A percentile compares a stretch with the other conserved stretches of the same genome.
These are phyloP conservation scores for Salix exigua DNA, from an alignment of 345 rosid species.

Conservation along the genomic window DNA sequence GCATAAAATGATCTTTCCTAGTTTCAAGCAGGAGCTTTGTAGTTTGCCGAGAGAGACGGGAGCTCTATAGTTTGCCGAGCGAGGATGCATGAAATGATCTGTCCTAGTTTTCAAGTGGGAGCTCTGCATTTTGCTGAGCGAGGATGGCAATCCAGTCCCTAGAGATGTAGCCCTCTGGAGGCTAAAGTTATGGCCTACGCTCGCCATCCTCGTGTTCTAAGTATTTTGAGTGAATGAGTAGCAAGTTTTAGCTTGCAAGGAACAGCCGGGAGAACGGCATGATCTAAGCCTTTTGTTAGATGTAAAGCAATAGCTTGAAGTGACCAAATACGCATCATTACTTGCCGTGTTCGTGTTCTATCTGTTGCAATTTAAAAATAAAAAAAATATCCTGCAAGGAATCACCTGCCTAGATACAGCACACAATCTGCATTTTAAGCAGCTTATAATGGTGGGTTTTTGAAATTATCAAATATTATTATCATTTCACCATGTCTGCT, in stretches of 20 bases:
- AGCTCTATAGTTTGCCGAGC: not conserved
- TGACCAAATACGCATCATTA: not conserved
- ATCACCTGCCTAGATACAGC: not conserved
- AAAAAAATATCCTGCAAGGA: not conserved
- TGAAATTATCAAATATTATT: not conserved
- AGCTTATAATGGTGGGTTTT: not conserved
- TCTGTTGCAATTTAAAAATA: too few species aligned
- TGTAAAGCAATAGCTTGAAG: too few species aligned
- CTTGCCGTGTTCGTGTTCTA: not conserved
- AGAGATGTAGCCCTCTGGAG: not conserved
- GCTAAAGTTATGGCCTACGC: too few species aligned
- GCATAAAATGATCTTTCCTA: too few species aligned
- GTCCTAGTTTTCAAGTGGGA: slow-evolving; percentile 14
- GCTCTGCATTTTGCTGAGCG: too few species aligned
- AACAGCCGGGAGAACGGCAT: not conserved
- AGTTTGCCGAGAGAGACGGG: too few species aligned
- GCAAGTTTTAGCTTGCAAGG: slow-evolving; percentile 12
- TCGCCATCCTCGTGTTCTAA: not conserved
- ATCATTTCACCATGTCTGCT: not conserved
- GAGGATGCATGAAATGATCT: not conserved
- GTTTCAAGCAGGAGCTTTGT: too few species aligned
- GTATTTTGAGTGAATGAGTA: not conserved
- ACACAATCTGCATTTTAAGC: not conserved
- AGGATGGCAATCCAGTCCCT: not conserved
- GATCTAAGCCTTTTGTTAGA: too few species aligned